Base-by-base conservation (phyloP, 1,284 basidiomycete genomes). In the Melampsora larici-populina region DNA sequence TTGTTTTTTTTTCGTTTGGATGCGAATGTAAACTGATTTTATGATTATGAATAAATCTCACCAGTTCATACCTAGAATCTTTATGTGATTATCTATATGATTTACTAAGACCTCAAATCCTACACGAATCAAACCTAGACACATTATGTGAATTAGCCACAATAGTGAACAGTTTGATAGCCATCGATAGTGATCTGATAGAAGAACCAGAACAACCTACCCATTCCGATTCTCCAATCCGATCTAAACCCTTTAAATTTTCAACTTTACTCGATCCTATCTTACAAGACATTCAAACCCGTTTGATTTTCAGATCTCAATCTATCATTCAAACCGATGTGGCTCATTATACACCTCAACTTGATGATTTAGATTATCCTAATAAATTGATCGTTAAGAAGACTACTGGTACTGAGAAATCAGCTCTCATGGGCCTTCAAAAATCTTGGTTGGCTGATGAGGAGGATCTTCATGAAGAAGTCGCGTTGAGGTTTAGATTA, bases 31-130 rank as follows among this genome's bases (percentile, higher is more conserved):
- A 79, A 40, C 24, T 49, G 43, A 66, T 63, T 72, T 33, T 58
- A n/a, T n/a, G n/a, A n/a, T n/a, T n/a, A n/a, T n/a, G n/a, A n/a
- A n/a, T n/a, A n/a, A n/a, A n/a, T n/a, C n/a, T n/a, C n/a, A n/a
- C 1, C 82, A 95, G 93, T 81, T 87, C 89, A 78, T 97, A 92
- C 84, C 87, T 97, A 29, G 94, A 96, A 85, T 89, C 88, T 6
- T 87, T 97, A 0, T 97, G 93, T 81, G 94, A 97, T 84, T 89
- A 93, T 81, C 88, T 97, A 31, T 96, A 94, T 82, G 94, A 97
- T 84, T 92, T 94, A 80, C 88, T 97, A 2, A 90, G 94, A 1
- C 94, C 94, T 5, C 89, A 93, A 7, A 96, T 97, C 80, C 87
- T 97, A 0, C 94, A 97, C 81, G 94, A 97, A 82, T 90, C 90